phyloP scores from a whole-genome alignment of 2,329 filamentous ascomycete species.

The Fusarium heterosporum region DNA sequence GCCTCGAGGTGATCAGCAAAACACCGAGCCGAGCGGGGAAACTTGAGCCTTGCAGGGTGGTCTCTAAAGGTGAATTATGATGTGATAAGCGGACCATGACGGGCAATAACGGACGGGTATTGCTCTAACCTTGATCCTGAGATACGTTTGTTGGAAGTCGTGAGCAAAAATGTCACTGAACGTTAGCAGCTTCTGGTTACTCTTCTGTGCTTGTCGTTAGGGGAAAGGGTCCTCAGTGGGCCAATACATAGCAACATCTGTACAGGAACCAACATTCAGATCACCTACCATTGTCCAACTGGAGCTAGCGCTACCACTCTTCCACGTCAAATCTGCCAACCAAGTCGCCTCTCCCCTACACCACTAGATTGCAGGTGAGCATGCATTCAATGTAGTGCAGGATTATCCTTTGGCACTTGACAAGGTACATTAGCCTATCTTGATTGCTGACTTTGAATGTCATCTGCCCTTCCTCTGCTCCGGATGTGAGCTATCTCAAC shows the following conservation, averaged over 20 bases:
- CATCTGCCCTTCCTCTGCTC: constrained; percentile 9
- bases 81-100: constrained; percentile 36
- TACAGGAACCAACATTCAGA: constrained; percentile 19
- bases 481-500: constrained; percentile 10
- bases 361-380: constrained; percentile 15
- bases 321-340: constrained; percentile 17
- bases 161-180: not conserved
- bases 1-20: constrained; percentile 23
- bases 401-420: constrained; percentile 11
- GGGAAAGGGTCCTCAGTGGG: constrained; percentile 19
- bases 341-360: constrained; percentile 23
- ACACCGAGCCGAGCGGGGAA: constrained; percentile 31
- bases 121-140: not conserved
- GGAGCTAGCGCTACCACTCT: constrained; percentile 1
- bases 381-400: constrained; percentile 20
- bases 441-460: constrained; percentile 4
- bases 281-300: constrained; percentile 12
- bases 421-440: constrained; percentile 34
- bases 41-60: constrained; percentile 11
- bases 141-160: not conserved
- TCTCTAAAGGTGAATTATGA: constrained; percentile 5
- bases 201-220: constrained; percentile 23
- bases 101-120: constrained; percentile 30
- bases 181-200: constrained; percentile 4
- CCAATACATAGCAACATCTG: not conserved